A percentile compares a stretch with the other conserved stretches of the same genome.
Conservation (phyloP, 768 basidiomycete species). For the Paxillus involutus region DNA sequence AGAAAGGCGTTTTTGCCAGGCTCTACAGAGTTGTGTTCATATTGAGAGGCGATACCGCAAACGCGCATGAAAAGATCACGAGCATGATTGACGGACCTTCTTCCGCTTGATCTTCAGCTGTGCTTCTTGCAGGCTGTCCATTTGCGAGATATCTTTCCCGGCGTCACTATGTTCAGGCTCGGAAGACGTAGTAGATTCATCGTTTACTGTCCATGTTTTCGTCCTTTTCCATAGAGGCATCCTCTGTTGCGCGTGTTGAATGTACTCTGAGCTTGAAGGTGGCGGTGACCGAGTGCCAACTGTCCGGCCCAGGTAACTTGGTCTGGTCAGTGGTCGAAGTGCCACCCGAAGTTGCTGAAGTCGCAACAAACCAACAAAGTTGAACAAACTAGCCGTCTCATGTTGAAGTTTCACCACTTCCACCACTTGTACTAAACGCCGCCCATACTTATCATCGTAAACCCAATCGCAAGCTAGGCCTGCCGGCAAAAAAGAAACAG, state of each 20-base stretch:
- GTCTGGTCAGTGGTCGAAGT: too few species aligned
- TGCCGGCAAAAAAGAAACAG: too few species aligned
- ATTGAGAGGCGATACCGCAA: neutral
- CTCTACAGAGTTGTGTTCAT: constrained; percentile 8
- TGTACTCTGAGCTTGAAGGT: too few species aligned
- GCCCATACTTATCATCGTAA: too few species aligned
- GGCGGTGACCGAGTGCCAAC: too few species aligned
- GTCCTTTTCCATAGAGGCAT: constrained; percentile 37
- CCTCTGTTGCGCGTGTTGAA: neutral
- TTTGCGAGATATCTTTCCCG: neutral
- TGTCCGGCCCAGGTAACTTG: too few species aligned
- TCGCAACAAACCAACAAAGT: too few species aligned
- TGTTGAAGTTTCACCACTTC: too few species aligned
- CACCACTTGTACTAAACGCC: too few species aligned
- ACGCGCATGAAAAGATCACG: neutral
- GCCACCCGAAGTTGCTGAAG: too few species aligned
- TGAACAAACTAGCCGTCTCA: too few species aligned
- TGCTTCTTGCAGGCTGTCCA: constrained; percentile 6
- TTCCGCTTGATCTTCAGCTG: constrained; percentile 17
- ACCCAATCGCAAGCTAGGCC: too few species aligned
- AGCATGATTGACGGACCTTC: constrained; percentile 8
- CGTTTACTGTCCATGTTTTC: constrained; percentile 24
- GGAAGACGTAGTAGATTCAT: constrained; percentile 14
- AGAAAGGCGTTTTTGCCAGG: constrained; percentile 16
- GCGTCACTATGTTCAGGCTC: constrained; percentile 10